Evolutionary conservation across 2,329 filamentous ascomycete genomes (phyloP).

Genomic region (Bertia moriformis): DNA sequence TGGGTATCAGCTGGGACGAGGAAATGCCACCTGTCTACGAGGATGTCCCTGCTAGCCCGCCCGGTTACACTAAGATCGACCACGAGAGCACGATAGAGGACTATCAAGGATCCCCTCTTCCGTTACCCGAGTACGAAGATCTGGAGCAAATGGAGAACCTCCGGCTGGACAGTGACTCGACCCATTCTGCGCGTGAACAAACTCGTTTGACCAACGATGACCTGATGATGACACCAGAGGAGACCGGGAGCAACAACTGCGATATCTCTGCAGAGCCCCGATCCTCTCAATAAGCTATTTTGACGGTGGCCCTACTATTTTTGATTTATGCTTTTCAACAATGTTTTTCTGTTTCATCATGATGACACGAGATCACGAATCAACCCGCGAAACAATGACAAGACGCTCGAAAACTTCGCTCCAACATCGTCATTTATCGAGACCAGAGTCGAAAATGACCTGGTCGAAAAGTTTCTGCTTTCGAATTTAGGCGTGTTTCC

Average conservation of each 20-base stretch:
- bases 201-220: not conserved
- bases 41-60: slow-evolving; percentile 47
- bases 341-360: no score
- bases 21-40: slow-evolving; percentile 54
- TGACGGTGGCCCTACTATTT: no score
- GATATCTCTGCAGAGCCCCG: not conserved
- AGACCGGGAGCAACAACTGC: not conserved
- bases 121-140: slow-evolving; percentile 24
- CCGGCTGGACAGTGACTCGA: slow-evolving; percentile 10
- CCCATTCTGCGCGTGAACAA: not conserved
- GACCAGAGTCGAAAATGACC: no score
- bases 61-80: slow-evolving; percentile 25
- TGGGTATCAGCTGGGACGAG: slow-evolving; percentile 57
- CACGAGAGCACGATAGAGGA: slow-evolving; percentile 29
- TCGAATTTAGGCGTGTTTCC: no score
- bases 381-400: no score
- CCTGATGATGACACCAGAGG: not conserved
- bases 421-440: no score
- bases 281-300: no score
- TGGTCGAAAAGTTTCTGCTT: no score
- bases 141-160: slow-evolving; percentile 24
- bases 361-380: no score
- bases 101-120: slow-evolving; percentile 24
- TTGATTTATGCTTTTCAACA: no score
- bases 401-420: no score